phyloP scores from a whole-genome alignment of 1,284 basidiomycete genomes.

The Ceratobasidium sp. region DNA sequence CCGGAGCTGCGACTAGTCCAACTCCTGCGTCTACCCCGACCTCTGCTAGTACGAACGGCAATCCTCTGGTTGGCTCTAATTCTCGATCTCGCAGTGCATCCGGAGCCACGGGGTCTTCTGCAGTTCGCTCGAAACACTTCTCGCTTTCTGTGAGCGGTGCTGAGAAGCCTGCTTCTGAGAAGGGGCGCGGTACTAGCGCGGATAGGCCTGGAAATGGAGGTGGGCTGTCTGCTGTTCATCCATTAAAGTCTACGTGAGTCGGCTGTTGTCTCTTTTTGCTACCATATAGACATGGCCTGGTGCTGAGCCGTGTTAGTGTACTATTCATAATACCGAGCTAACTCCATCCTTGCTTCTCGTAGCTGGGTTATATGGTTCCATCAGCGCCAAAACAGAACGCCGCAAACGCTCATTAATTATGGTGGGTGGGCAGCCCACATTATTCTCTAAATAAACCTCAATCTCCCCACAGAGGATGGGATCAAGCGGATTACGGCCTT shows the following conservation, averaged over 20 bases:
- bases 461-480: slow-evolving; percentile 64
- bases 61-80: slow-evolving; percentile 44
- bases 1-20: slow-evolving; percentile 23
- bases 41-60: slow-evolving; percentile 45
- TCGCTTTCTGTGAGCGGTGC: slow-evolving; percentile 31
- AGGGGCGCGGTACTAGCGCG: slow-evolving; percentile 15
- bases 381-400: slow-evolving; percentile 76
- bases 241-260: slow-evolving; percentile 86
- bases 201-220: slow-evolving; percentile 16
- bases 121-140: slow-evolving; percentile 49
- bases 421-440: slow-evolving; percentile 50
- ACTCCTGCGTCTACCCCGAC: slow-evolving; percentile 41
- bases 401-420: slow-evolving; percentile 81
- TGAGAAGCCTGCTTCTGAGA: slow-evolving; percentile 37
- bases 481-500: slow-evolving; percentile 85
- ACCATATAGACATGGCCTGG: slow-evolving; percentile 22
- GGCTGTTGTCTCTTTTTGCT: slow-evolving; percentile 55
- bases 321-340: slow-evolving; percentile 36
- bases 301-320: not conserved
- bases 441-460: not conserved
- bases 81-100: slow-evolving; percentile 61
- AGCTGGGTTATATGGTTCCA: slow-evolving; percentile 90
- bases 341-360: slow-evolving; percentile 45
- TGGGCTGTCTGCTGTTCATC: slow-evolving; percentile 60
- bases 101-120: slow-evolving; percentile 56